Conservation (phyloP, 176 grass and related monocot species). For the Zoysia pacifica region DNA sequence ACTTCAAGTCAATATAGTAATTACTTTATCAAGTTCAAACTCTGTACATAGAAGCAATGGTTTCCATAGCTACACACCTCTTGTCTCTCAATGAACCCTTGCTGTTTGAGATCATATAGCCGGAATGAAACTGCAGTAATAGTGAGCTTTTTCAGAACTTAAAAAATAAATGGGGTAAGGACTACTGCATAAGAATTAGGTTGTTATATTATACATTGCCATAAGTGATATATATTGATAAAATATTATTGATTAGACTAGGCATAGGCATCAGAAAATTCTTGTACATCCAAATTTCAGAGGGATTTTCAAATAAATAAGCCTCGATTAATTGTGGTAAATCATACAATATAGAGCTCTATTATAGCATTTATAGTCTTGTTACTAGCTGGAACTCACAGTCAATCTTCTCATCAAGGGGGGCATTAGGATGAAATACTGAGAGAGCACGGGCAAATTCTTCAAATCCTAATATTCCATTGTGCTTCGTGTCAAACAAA, state of each 20-base stretch:
- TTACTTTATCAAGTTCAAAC: constrained; percentile 1
- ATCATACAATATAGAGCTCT: background rate
- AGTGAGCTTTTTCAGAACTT: constrained; percentile 22
- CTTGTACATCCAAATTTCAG: background rate
- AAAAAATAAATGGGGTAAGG: background rate
- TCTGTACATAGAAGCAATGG: constrained; percentile 4
- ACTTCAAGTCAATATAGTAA: background rate
- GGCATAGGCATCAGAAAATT: background rate
- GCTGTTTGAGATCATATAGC: constrained; percentile 95
- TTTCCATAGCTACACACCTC: constrained; percentile 58
- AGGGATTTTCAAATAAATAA: background rate
- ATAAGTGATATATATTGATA: constrained; percentile 10
- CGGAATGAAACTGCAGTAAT: constrained; percentile 90
- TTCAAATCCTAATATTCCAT: constrained; percentile 92
- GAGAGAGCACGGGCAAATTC: constrained; percentile 92
- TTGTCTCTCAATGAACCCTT: constrained; percentile 96
- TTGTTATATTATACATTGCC: background rate
- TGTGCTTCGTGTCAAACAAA: constrained; percentile 98
- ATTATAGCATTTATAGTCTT: constrained; percentile 8
- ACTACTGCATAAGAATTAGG: constrained; percentile 7
- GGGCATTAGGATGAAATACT: constrained; percentile 96
- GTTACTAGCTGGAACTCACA: constrained; percentile 64
- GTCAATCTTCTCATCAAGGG: constrained; percentile 79
- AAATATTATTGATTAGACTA: background rate
- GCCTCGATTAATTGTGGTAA: background rate